Evolutionary conservation across 805 yeast species (phyloP), one percentile per base, ranked within the genome.

Genomic region (Starmerella vitae): DNA sequence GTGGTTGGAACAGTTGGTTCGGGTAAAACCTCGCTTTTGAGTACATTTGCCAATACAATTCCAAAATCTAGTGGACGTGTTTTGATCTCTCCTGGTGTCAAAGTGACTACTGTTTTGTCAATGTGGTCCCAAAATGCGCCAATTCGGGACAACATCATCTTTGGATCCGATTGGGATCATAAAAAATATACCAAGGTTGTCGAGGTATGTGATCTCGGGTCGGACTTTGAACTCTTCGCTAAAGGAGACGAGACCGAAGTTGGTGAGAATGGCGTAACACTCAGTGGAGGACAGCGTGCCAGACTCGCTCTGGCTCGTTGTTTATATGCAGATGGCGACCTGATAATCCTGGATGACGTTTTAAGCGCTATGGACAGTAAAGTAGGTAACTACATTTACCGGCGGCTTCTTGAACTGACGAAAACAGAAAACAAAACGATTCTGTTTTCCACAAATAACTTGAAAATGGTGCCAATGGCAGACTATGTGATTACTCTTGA

Each of bases 231-330:
- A 6, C 37, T 27, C 8, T 44, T 47, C 13, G 17, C 36, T 10
- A 21, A 34, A 13, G 39, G 48, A 3, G 52, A 48, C 20, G 24
- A 20, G n/a, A 44, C 47, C 9, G 93, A 83, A 57, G 78, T 83
- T 49, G 94, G 94, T 45, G 94, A 83, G 54, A 68, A 84, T 48
- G 94, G 94, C 51, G 78, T 83, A 36, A 83, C 88, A 0, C 61
- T 83, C 30, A 79, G 91, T 8, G 94, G 94, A 38, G 94, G 94
- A 33, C 94, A 83, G 56, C 82, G 82, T 61, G 88, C 93, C 0
- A 70, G 94, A 55, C 74, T 82, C 43, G 75, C 74, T 51, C 63
- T 82, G 39, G 93, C 94, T 1, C 68, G 94, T 50, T 79, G 91
- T 1, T 79, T 78, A 1, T 82, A 83, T 50, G 69, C 73, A 14